Evolutionary conservation across 495 filamentous ascomycete species (phyloP), one percentile per base, ranked within the genome.

Genomic region (Elaphomyces granulatus): DNA sequence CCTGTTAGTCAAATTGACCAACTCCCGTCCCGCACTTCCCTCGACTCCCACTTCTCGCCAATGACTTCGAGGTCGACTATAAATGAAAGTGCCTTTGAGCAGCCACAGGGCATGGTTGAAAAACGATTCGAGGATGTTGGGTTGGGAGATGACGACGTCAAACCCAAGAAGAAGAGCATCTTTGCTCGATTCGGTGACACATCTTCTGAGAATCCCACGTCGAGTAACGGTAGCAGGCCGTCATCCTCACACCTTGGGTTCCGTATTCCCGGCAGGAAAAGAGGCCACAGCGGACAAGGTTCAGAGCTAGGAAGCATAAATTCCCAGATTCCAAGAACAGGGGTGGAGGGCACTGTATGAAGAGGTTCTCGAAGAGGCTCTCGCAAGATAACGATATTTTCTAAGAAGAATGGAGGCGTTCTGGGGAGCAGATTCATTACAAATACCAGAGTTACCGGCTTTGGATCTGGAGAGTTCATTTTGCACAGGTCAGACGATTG

Each of bases 61-160:
- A 55, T 74, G 40, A 56, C 48, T 20, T 59, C 59, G 1, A 69
- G 71, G 33, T 67, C 70, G 41, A 68, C 67, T 34, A 56, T 74
- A 31, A 67, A 56, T 39, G 67, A 63, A 41, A 35, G 36, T 37
- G 40, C 72, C 52, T 71, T 68, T 49, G 68, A 68, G 34, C 57
- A 58, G 46, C 66, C 72, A 21, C 64, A 70, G 20, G 61, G 74
- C 9, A 79, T 75, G 40, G 71, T 75, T 20, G 86, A 90, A 43
- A 82, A 87, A 47, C 56, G 61, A 19, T 94, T 96, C 52, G 90
- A 96, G 54, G 92, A 98, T 4, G 83, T 98, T 3, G 85, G 83
- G 0, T 64, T 98, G 14, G 75, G 80, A 34, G 88, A 90, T 43
- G 83, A 85, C 30, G 55, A 69, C 40, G 66, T 70, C 32, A 68